These are phyloP conservation scores for Crassisporium funariophilum DNA, from an alignment of 768 basidiomycete species.

Conservation along the genomic window DNA sequence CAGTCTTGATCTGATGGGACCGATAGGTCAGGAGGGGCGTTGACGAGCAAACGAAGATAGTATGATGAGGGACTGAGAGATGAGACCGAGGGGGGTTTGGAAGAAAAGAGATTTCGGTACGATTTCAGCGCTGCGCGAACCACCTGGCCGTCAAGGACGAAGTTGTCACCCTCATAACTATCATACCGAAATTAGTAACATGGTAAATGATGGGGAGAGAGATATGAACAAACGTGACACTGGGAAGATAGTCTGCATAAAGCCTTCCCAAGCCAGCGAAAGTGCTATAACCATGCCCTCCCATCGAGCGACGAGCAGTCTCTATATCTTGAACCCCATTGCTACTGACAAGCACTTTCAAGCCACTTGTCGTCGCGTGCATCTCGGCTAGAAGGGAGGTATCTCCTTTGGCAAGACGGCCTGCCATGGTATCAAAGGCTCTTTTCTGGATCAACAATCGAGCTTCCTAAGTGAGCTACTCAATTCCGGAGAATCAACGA, in stretches of 20 bases:
- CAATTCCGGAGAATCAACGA: not conserved
- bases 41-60: conserved; percentile 58
- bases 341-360: conserved; percentile 63
- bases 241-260: conserved; percentile 67
- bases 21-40: conserved; percentile 19
- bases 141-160: conserved; percentile 73
- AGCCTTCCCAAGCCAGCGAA: conserved; percentile 66
- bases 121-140: conserved; percentile 72
- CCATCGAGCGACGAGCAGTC: conserved; percentile 67
- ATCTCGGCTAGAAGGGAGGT: conserved; percentile 68
- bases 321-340: conserved; percentile 61
- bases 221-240: conserved; percentile 53
- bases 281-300: conserved; percentile 76
- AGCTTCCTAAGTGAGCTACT: too few species aligned
- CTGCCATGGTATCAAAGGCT: conserved; percentile 51
- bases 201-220: not conserved
- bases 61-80: conserved; percentile 48
- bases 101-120: conserved; percentile 37
- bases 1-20: conserved; percentile 23
- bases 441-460: conserved; percentile 47
- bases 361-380: conserved; percentile 68
- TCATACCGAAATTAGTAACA: conserved; percentile 3
- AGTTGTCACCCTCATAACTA: conserved; percentile 82
- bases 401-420: conserved; percentile 55
- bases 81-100: conserved; percentile 23